phyloP scores from a whole-genome alignment of 345 rosid species.

The Anacardium occidentale region DNA sequence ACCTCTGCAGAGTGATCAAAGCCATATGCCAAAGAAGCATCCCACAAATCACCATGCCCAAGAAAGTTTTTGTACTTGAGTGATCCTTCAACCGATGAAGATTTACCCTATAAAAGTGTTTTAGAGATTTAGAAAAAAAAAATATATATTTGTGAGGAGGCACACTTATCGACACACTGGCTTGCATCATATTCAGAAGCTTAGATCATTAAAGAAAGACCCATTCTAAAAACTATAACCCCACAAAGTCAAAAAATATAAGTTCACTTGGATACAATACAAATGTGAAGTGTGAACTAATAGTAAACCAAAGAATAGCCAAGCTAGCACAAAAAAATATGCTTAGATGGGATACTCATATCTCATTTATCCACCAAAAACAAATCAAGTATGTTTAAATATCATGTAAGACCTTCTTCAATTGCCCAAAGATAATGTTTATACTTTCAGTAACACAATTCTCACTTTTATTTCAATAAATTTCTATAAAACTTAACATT shows the following conservation, averaged over 20 bases:
- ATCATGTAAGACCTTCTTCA: too few relatives aligned
- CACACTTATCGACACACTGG: not conserved
- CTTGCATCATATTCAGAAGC: not conserved
- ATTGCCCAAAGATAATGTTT: too few relatives aligned
- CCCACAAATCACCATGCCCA: constrained; percentile 96
- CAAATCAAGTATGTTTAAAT: too few relatives aligned
- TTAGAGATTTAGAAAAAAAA: constrained; percentile 15
- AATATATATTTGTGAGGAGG: not conserved
- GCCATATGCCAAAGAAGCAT: constrained; percentile 75
- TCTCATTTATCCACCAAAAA: too few relatives aligned
- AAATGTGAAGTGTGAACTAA: constrained; percentile 1
- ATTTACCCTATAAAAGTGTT: constrained; percentile 61
- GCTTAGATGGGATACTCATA: too few relatives aligned
- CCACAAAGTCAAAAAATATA: not conserved
- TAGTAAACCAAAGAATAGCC: not conserved
- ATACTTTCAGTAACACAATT: not conserved
- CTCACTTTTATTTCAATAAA: constrained; percentile 1
- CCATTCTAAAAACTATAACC: not conserved
- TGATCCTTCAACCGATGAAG: constrained; percentile 80
- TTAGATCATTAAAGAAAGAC: not conserved
- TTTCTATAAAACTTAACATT: constrained; percentile 10
- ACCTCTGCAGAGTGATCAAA: constrained; percentile 77
- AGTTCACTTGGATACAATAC: not conserved
- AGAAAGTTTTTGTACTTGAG: constrained; percentile 75
- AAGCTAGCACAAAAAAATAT: not conserved